These are phyloP conservation scores for Arabidopsis lyrata DNA, from an alignment of 441 rosid genomes.

Conservation along the genomic window DNA sequence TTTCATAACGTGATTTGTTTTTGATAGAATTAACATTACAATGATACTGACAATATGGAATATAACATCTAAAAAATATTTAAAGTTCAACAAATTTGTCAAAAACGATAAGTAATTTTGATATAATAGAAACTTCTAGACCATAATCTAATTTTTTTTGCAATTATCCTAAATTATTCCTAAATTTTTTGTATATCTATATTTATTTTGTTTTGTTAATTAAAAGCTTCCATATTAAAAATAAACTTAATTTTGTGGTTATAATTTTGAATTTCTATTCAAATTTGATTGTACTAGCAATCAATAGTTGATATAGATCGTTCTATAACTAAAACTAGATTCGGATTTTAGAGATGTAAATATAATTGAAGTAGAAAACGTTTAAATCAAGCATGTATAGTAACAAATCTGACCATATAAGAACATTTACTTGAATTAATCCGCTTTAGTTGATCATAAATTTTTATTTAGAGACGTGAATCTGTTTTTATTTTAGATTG, in stretches of 20 bases:
- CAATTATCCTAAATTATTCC: not conserved
- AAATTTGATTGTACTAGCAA: not conserved
- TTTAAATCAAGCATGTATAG: not conserved
- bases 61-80: not conserved
- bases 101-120: not conserved
- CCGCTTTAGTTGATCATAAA: no score
- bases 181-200: not conserved
- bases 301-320: not conserved
- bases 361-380: not conserved
- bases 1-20: not conserved
- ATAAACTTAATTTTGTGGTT: not conserved
- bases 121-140: not conserved
- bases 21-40: not conserved
- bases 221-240: not conserved
- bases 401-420: not conserved
- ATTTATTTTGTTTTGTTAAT: not conserved
- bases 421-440: slow-evolving; percentile 23
- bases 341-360: not conserved
- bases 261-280: not conserved
- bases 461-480: slow-evolving; percentile 15
- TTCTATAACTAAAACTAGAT: not conserved
- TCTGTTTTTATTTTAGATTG: slow-evolving; percentile 10
- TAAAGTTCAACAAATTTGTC: not conserved
- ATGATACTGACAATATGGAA: not conserved
- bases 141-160: not conserved